phyloP scores from a whole-genome alignment of 345 rosid genomes.

The Tarenaya hassleriana region DNA sequence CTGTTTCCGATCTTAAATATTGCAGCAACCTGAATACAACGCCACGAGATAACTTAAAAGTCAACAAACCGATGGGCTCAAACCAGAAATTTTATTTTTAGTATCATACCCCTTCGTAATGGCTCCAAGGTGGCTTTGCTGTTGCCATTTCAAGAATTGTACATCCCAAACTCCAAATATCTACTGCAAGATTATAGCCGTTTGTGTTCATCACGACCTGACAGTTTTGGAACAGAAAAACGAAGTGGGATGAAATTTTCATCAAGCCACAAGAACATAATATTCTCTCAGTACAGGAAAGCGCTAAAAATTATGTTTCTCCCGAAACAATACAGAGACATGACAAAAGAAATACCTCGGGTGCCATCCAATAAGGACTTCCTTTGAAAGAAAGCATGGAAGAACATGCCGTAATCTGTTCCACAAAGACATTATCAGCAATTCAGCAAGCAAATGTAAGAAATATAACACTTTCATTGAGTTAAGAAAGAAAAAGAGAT shows the following conservation, averaged over 20 bases:
- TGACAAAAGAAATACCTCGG: constrained; percentile 54
- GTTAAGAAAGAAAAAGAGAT: background rate
- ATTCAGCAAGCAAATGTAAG: constrained; percentile 5
- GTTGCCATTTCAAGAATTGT: constrained; percentile 98
- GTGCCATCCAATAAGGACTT: constrained; percentile 99
- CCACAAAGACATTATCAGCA: constrained; percentile 22
- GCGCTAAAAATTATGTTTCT: too few species aligned
- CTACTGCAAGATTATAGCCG: constrained; percentile 83
- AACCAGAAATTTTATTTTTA: constrained; percentile 6
- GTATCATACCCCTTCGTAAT: constrained; percentile 83
- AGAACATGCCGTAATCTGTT: constrained; percentile 59
- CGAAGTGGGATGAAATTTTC: constrained; percentile 3
- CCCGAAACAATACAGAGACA: background rate
- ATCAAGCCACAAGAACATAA: constrained; percentile 16
- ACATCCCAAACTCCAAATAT: constrained; percentile 98
- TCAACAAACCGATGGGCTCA: constrained; percentile 9
- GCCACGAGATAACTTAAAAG: constrained; percentile 13
- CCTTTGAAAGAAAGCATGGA: constrained; percentile 97
- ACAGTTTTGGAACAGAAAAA: constrained; percentile 12
- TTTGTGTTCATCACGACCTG: constrained; percentile 90
- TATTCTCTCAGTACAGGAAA: background rate
- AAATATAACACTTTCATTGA: background rate
- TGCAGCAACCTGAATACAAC: constrained; percentile 81
- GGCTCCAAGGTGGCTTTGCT: constrained; percentile 92
- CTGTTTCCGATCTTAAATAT: constrained; percentile 96